Evolutionary conservation across 768 basidiomycete genomes (phyloP).

Genomic region (Trametes meyenii): DNA sequence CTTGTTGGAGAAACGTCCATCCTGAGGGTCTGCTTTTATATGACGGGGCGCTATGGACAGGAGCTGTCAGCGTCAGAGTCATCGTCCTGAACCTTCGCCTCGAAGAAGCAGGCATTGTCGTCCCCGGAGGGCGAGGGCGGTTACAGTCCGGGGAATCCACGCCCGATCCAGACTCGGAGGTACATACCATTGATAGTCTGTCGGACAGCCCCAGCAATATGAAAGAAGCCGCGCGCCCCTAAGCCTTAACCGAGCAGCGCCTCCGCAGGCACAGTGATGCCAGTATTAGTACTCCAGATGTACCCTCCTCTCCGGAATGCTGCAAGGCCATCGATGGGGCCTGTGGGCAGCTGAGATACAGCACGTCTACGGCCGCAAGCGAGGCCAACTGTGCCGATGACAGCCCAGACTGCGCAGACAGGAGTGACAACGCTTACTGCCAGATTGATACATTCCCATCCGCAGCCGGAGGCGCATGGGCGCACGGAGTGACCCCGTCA

Average conservation of each 20-base stretch:
- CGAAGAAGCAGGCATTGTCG: slow-evolving; percentile 18
- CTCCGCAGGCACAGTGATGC: slow-evolving; percentile 17
- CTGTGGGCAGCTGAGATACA: background rate
- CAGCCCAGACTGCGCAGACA: background rate
- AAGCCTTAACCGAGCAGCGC: slow-evolving; percentile 20
- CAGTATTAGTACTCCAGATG: background rate
- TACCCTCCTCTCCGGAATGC: background rate
- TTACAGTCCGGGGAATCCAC: slow-evolving; percentile 19
- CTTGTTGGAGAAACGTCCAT: background rate
- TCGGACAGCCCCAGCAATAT: slow-evolving; percentile 20
- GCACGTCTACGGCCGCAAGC: background rate
- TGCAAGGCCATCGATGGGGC: background rate
- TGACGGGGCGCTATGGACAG: slow-evolving; percentile 14
- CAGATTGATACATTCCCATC: background rate
- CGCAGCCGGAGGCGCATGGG: background rate
- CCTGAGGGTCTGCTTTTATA: slow-evolving; percentile 5
- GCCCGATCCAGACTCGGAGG: slow-evolving; percentile 21
- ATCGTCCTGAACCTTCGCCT: slow-evolving; percentile 13
- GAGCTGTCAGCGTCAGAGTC: slow-evolving; percentile 16
- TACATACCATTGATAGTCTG: slow-evolving; percentile 15
- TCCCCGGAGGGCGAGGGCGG: slow-evolving; percentile 6
- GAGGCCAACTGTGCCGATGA: background rate
- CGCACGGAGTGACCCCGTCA: background rate
- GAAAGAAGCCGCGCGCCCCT: slow-evolving; percentile 12
- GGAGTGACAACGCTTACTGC: background rate